Evolutionary conservation across 2,329 filamentous ascomycete species (phyloP), one percentile per base, ranked within the genome.

Genomic region (Microsporum ferrugineum): DNA sequence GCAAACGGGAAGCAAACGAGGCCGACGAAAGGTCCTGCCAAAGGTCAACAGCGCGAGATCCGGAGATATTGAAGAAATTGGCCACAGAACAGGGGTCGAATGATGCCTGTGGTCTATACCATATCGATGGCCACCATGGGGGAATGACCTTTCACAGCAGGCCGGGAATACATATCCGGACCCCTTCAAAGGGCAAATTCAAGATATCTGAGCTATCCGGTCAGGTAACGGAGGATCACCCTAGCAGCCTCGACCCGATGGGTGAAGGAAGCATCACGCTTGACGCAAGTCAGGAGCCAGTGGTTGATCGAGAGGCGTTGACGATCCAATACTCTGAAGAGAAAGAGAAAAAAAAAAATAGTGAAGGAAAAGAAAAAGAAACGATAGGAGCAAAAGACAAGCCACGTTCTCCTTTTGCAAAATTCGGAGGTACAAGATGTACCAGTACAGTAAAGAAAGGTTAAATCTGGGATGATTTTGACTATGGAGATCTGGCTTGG

Each of bases 401-500:
- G 49, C 49, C 49, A 55, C 49, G 49, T 36, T 55, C 33, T 36
- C 17, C 39, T 36, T 55, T 36, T 55, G 49, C 31, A 49, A 53
- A 55, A 55, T 55, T 55, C 39, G 14, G 17, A 4, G 4, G 39
- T n/a, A 3, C 17, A 12, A 55, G 49, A 55, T n/a, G 49, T 55
- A 34, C 31, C 49, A 23, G 49, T 55, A 55, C 49, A n/a, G 34
- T 8, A 31, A 36, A 14, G 33, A 55, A 55, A 36, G 49, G 49
- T 34, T 36, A 55, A 55, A 17, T 5, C 23, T 55, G 33, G n/a
- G 34, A 41, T 27, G 39, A 39, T 29, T 57, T 55, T 57, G 34
- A 39, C 29, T 41, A 57, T 41, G 55, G 57, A 39, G 39, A 49
- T 59, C 57, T 59, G 43, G 43, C 39, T 59, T 29, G 43, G 57